phyloP scores from a whole-genome alignment of 768 basidiomycete genomes.

The Tephrocybe sp. region DNA sequence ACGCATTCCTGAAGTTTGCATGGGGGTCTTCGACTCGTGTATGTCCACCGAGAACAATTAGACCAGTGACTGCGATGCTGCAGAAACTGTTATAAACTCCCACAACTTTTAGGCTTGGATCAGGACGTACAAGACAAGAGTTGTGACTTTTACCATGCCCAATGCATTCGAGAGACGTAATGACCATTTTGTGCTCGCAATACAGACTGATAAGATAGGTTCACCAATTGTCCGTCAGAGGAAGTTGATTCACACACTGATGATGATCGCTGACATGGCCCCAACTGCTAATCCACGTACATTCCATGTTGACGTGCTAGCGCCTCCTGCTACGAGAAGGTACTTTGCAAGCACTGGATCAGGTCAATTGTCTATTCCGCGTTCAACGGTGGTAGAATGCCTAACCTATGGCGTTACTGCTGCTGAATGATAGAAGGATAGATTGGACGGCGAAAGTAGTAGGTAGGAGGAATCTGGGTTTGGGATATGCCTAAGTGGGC shows the following conservation, averaged over 20 bases:
- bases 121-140: constrained; percentile 28
- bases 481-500: constrained; percentile 35
- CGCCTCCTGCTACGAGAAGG: constrained; percentile 32
- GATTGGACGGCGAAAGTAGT: constrained; percentile 43
- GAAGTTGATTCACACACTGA: constrained; percentile 20
- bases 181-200: constrained; percentile 37
- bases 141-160: constrained; percentile 32
- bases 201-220: constrained; percentile 23
- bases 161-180: constrained; percentile 34
- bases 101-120: background rate
- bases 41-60: constrained; percentile 59
- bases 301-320: constrained; percentile 29
- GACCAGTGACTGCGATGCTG: constrained; percentile 52
- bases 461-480: constrained; percentile 41
- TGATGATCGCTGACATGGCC: constrained; percentile 28
- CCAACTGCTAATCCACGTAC: constrained; percentile 36
- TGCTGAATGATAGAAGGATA: constrained; percentile 35
- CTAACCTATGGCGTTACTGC: constrained; percentile 39
- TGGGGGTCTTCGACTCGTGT: constrained; percentile 58
- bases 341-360: constrained; percentile 34
- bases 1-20: constrained; percentile 57
- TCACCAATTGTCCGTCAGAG: background rate
- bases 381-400: background rate
- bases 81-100: background rate
- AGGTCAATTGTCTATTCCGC: background rate